Base-by-base conservation (phyloP, 257 asterid species). In the Cruciata laevipes region DNA sequence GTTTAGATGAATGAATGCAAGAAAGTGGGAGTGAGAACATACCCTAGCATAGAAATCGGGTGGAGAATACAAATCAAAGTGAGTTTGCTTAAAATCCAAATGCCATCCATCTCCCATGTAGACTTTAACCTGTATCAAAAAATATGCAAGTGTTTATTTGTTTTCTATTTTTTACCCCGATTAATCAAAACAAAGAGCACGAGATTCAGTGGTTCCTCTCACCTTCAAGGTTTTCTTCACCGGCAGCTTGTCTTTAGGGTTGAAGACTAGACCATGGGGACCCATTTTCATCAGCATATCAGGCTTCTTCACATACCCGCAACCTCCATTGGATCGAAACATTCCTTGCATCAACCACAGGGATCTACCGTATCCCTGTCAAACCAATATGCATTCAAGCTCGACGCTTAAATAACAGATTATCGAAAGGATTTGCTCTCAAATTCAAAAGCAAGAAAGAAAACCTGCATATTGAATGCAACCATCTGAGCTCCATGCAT, bases 81-180 rank as follows among this genome's bases (percentile, higher is more conserved):
- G 97, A 23, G 97, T 91, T 75, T 83, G 95, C 76, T 85, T 86
- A 52, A 91, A 91, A 73, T 88, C 97, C 87, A 86, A 69, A 74
- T 85, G 96, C 97, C 97, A 91, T 62, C 97, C 97, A 69, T 88
- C 96, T 56, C 97, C 97, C 88, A 80, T 83, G 81, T 91, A 91
- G 62, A 88, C 88, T 73, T 82, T 91, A 44, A 88, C 97, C 96
- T 90, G 78, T 73, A 8, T 65, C 60, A 51, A 68, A 44, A 12
- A 61, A 38, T 1, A 66, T 25, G n/a, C 40, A 33, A 62, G 7
- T 17, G 20, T 18, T 14, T 33, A 6, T 61, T 33, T 18, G 10
- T 12, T 3, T 58, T 27, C 30, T 14, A 3, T 27, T 27, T 27
- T 57, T 37, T 14, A 63, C 37, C 42, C 35, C 42, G 32, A 20